Percentiles rank a stretch among this genome's conserved stretches.
Evolutionary conservation across 768 basidiomycete genomes (phyloP).

Genomic region (Tylopilus plumbeoviolaceoides): DNA sequence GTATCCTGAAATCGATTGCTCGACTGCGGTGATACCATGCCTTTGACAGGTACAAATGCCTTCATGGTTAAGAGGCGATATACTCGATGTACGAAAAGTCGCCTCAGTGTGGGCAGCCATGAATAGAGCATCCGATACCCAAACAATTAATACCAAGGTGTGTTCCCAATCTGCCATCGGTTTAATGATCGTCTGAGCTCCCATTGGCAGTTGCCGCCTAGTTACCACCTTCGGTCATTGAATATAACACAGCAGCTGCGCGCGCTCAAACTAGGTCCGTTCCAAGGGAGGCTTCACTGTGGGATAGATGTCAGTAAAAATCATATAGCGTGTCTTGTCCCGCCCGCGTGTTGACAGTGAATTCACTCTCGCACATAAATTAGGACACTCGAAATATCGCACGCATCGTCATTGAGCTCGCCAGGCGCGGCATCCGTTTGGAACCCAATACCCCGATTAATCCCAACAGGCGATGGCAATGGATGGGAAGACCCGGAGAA

Average conservation of each 20-base stretch:
- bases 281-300: constrained; percentile 81
- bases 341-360: constrained; percentile 2
- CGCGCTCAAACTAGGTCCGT: constrained; percentile 65
- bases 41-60: constrained; percentile 58
- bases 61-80: constrained; percentile 65
- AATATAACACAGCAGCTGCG: constrained; percentile 76
- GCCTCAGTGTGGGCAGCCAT: constrained; percentile 44
- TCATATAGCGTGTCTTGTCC: background rate
- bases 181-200: background rate
- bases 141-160: constrained; percentile 16
- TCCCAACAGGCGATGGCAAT: constrained; percentile 66
- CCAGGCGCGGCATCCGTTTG: constrained; percentile 59
- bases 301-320: constrained; percentile 79
- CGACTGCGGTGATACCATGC: constrained; percentile 8
- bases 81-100: constrained; percentile 67
- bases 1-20: constrained; percentile 19
- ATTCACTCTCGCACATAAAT: constrained; percentile 4
- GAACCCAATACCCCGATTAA: constrained; percentile 71
- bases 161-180: background rate
- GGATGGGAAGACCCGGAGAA: constrained; percentile 81
- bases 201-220: constrained; percentile 14
- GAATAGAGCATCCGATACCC: constrained; percentile 6
- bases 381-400: constrained; percentile 91
- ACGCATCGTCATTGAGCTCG: constrained; percentile 77
- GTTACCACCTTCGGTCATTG: constrained; percentile 34